Conservation (phyloP, 768 basidiomycete genomes). For the Macrolepiota albuminosa region DNA sequence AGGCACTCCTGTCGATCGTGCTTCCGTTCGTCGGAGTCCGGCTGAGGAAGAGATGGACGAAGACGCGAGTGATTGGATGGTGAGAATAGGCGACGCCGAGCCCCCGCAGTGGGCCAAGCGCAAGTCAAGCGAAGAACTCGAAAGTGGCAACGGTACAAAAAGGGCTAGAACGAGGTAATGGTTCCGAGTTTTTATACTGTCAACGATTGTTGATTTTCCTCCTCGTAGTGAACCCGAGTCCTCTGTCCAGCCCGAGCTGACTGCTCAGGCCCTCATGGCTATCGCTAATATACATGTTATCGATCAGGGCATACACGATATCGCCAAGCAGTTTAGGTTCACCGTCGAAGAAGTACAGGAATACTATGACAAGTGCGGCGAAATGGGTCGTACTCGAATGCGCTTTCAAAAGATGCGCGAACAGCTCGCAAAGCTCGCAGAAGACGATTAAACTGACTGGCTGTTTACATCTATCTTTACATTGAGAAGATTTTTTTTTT, state of each 20-base stretch:
- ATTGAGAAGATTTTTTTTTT: no score
- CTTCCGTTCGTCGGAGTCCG: constrained; percentile 36
- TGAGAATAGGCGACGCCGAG: constrained; percentile 56
- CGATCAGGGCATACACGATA: constrained; percentile 59
- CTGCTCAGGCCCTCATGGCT: constrained; percentile 28
- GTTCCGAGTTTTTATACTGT: background rate
- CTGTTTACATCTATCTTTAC: no score
- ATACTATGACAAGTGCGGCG: constrained; percentile 70
- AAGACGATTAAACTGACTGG: constrained; percentile 11
- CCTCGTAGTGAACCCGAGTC: constrained; percentile 13
- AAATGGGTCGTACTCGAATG: constrained; percentile 58
- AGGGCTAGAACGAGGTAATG: constrained; percentile 38
- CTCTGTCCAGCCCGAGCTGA: constrained; percentile 16
- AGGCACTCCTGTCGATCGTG: constrained; percentile 21
- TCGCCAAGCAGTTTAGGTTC: constrained; percentile 67
- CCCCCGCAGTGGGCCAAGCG: constrained; percentile 71
- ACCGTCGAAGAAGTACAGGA: constrained; percentile 74
- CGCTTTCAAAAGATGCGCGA: constrained; percentile 69
- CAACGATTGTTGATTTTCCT: background rate
- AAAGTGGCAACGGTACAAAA: constrained; percentile 35
- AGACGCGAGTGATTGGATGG: constrained; percentile 60
- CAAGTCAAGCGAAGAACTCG: constrained; percentile 36
- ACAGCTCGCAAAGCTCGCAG: constrained; percentile 32
- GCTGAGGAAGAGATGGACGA: constrained; percentile 68
- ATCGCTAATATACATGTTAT: constrained; percentile 55